Conservation (phyloP, 805 yeast species). For the Metschnikowia lochheadii region DNA sequence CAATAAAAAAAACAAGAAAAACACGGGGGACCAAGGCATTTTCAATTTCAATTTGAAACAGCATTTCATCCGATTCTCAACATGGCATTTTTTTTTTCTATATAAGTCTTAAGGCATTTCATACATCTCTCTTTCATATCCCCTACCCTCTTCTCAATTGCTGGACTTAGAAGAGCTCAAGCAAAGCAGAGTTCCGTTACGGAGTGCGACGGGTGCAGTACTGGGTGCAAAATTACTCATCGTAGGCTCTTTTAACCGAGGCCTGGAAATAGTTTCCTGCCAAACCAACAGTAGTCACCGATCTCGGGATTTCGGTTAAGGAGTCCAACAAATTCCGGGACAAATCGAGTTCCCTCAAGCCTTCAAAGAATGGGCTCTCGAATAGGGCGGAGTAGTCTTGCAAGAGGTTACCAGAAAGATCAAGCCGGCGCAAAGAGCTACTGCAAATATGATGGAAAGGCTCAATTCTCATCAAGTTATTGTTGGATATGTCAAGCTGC, state of each 20-base stretch:
- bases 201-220: background rate
- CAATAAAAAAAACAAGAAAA: too few species aligned
- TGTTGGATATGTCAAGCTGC: slow-evolving; percentile 22
- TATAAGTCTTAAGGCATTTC: too few species aligned
- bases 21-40: too few species aligned
- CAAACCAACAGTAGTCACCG: slow-evolving; percentile 17
- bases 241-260: background rate
- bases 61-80: too few species aligned
- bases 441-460: background rate
- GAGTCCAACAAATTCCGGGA: slow-evolving; percentile 22
- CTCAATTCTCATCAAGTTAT: slow-evolving; percentile 17
- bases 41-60: too few species aligned
- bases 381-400: slow-evolving; percentile 7
- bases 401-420: slow-evolving; percentile 27
- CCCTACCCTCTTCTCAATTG: background rate
- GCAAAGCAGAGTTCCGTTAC: too few species aligned
- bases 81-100: too few species aligned
- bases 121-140: background rate
- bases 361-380: slow-evolving; percentile 9
- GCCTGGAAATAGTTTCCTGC: slow-evolving; percentile 19
- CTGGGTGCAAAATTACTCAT: background rate
- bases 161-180: too few species aligned
- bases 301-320: slow-evolving; percentile 15
- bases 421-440: slow-evolving; percentile 10
- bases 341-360: slow-evolving; percentile 19